phyloP scores from a whole-genome alignment of 352 stramenopile species.

The Pythium insidiosum region DNA sequence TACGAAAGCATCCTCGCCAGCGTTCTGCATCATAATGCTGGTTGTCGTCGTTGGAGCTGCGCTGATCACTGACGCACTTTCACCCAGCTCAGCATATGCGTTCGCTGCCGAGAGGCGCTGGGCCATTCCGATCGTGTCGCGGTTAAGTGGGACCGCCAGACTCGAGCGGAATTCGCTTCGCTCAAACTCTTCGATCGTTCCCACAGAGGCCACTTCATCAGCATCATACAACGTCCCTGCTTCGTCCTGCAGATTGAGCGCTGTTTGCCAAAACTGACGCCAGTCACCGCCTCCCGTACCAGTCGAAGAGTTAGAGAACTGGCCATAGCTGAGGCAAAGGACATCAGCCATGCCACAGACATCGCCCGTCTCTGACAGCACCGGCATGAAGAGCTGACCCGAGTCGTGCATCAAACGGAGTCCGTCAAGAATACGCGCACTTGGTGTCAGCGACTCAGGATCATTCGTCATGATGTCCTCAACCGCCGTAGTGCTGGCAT shows the following conservation, averaged over 20 bases:
- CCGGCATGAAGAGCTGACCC: constrained; percentile 79
- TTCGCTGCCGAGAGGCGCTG: constrained; percentile 42
- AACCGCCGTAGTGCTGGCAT: constrained; percentile 64
- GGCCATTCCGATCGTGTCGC: constrained; percentile 23
- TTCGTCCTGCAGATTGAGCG: constrained; percentile 83
- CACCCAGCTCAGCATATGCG: constrained; percentile 75
- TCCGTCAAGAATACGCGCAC: constrained; percentile 77
- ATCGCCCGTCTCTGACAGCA: constrained; percentile 66
- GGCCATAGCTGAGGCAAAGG: constrained; percentile 80
- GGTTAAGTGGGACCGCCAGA: constrained; percentile 17
- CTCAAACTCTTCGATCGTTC: constrained; percentile 87
- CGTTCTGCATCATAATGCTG: constrained; percentile 62
- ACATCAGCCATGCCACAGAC: constrained; percentile 85
- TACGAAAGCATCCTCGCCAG: constrained; percentile 67
- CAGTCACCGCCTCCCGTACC: constrained; percentile 70
- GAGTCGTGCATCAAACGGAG: constrained; percentile 82
- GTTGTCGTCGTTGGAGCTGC: constrained; percentile 66
- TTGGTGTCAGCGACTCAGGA: constrained; percentile 61
- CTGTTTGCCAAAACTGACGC: constrained; percentile 85
- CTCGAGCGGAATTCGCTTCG: constrained; percentile 63
- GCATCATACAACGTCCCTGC: constrained; percentile 65
- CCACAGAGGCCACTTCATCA: constrained; percentile 73
- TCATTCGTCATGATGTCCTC: constrained; percentile 84
- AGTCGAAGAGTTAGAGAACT: constrained; percentile 78
- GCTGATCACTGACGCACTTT: constrained; percentile 84